These are phyloP conservation scores for Laburnicola sp. DNA, from an alignment of 2,329 filamentous ascomycete genomes.

Conservation along the genomic window DNA sequence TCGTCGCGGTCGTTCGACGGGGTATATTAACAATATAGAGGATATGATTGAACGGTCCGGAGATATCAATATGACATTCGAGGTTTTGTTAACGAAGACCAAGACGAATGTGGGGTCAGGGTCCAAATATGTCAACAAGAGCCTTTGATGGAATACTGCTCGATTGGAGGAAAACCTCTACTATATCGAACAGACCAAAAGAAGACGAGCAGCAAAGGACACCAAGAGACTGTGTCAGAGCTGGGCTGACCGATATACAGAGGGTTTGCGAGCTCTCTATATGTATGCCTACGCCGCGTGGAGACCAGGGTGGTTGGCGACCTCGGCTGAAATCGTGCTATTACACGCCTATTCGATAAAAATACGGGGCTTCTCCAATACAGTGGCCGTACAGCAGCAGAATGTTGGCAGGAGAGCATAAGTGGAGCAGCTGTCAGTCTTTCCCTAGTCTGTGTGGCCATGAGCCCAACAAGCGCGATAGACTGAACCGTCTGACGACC, in stretches of 20 bases:
- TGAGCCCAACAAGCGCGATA: slow-evolving; percentile 41
- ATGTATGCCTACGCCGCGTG: slow-evolving; percentile 41
- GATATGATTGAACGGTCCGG: background rate
- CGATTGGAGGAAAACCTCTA: slow-evolving; percentile 13
- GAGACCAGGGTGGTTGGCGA: slow-evolving; percentile 30
- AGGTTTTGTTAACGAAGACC: too few species aligned
- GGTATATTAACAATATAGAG: slow-evolving; percentile 29
- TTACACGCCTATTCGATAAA: slow-evolving; percentile 42
- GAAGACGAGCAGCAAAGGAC: slow-evolving; percentile 20
- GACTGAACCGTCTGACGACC: slow-evolving; percentile 42
- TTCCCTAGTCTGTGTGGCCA: slow-evolving; percentile 40
- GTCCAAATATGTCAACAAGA: slow-evolving; percentile 11
- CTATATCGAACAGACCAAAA: slow-evolving; percentile 10
- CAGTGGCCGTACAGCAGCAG: slow-evolving; percentile 47
- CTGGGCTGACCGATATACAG: slow-evolving; percentile 23
- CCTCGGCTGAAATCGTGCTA: slow-evolving; percentile 41
- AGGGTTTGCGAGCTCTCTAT: slow-evolving; percentile 36
- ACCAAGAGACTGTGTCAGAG: slow-evolving; percentile 32
- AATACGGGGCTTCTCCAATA: slow-evolving; percentile 43
- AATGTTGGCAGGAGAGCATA: slow-evolving; percentile 47
- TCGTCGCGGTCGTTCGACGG: slow-evolving; percentile 29
- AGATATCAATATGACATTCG: too few species aligned
- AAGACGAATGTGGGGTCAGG: background rate
- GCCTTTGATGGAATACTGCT: slow-evolving; percentile 14
- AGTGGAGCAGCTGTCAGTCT: slow-evolving; percentile 41